These are phyloP conservation scores for Arxiozyma bovina DNA, from an alignment of 1,139 yeast species.

Conservation along the genomic window DNA sequence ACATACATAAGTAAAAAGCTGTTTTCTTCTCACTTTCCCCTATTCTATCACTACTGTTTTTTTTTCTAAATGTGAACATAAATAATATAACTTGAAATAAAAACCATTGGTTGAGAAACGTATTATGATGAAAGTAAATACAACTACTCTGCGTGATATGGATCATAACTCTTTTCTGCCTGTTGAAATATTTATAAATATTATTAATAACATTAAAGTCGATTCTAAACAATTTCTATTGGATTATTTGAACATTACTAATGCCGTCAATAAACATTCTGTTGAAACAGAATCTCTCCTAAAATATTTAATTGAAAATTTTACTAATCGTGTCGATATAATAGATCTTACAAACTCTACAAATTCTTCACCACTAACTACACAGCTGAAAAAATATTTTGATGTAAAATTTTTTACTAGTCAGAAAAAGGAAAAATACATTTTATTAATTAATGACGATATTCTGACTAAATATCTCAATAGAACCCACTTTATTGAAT, in stretches of 20 bases:
- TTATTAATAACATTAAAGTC: constrained; percentile 8
- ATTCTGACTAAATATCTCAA: background rate
- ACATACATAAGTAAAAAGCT: too few relatives aligned
- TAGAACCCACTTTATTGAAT: background rate
- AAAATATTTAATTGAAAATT: constrained; percentile 6
- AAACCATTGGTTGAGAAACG: too few relatives aligned
- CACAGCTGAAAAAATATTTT: background rate
- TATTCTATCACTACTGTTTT: too few relatives aligned
- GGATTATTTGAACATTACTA: constrained; percentile 9
- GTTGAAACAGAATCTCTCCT: background rate
- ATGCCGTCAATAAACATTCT: constrained; percentile 3
- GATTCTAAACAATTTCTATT: constrained; percentile 7
- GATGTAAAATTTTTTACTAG: background rate
- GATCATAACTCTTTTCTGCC: constrained; percentile 5
- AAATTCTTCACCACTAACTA: background rate
- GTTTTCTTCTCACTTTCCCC: too few relatives aligned
- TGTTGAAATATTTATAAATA: constrained; percentile 10
- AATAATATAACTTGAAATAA: too few relatives aligned
- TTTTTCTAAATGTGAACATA: too few relatives aligned
- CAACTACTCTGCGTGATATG: background rate
- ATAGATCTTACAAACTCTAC: background rate
- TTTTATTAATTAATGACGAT: background rate
- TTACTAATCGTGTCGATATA: constrained; percentile 1
- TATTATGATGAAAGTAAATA: too few relatives aligned
- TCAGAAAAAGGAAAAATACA: background rate